Evolutionary conservation across 2,329 filamentous ascomycete species (phyloP).

Genomic region (Ophiognomonia clavigignenti-juglandacearum): DNA sequence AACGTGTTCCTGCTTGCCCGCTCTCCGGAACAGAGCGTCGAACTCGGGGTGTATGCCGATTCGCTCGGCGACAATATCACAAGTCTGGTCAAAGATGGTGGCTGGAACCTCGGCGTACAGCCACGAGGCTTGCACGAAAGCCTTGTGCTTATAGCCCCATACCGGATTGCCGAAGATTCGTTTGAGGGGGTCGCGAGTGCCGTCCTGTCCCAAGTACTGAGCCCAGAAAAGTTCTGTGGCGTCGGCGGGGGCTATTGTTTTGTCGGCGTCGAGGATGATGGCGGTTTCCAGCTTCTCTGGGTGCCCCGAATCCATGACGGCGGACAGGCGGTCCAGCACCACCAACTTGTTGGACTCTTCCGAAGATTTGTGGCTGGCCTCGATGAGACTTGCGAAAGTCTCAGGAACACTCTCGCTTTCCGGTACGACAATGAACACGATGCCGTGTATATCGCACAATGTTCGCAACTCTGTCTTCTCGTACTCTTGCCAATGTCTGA

Average conservation of each 20-base stretch:
- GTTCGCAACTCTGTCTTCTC: constrained; percentile 39
- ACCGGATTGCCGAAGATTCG: constrained; percentile 40
- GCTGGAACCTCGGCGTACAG: constrained; percentile 44
- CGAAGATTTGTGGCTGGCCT: constrained; percentile 29
- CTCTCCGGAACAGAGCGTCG: constrained; percentile 32
- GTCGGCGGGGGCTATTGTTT: constrained; percentile 47
- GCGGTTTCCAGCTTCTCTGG: constrained; percentile 32
- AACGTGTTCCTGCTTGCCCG: constrained; percentile 30
- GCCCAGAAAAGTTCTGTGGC: constrained; percentile 48
- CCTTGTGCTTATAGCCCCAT: constrained; percentile 43
- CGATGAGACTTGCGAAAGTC: too few species aligned
- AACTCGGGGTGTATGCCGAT: constrained; percentile 45
- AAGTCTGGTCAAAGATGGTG: constrained; percentile 37
- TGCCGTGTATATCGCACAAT: constrained; percentile 38
- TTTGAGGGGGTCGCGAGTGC: constrained; percentile 28
- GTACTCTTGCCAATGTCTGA: constrained; percentile 41
- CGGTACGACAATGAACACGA: constrained; percentile 37
- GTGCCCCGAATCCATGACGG: constrained; percentile 22
- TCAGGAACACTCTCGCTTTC: background rate
- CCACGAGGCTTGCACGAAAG: constrained; percentile 50
- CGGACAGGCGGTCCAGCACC: constrained; percentile 28
- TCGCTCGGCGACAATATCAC: constrained; percentile 34
- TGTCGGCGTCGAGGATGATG: constrained; percentile 55
- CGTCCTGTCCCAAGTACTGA: constrained; percentile 1
- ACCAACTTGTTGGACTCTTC: constrained; percentile 32